Evolutionary conservation across 139 green algal genomes (phyloP).

Genomic region (Pycnococcus provasolii): DNA sequence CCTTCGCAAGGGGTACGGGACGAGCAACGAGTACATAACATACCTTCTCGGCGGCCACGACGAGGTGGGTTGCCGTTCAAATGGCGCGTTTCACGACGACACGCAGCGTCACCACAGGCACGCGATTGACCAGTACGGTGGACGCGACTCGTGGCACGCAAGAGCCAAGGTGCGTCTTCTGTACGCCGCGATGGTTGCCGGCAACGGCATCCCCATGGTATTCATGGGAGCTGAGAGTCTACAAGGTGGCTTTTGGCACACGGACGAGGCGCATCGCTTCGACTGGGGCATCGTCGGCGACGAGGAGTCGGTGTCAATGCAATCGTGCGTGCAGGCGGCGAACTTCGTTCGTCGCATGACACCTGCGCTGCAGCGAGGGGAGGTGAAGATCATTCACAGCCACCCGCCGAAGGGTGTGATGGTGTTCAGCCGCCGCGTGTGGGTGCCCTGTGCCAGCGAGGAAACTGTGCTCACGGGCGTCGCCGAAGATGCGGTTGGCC

Average conservation of each 20-base stretch:
- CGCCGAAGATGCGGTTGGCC: neutral
- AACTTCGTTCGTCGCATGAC: conserved; percentile 18
- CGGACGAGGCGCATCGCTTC: conserved; percentile 32
- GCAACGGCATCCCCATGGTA: conserved; percentile 50
- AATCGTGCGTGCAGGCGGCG: conserved; percentile 15
- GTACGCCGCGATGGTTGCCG: conserved; percentile 44
- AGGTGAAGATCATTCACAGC: conserved; percentile 11
- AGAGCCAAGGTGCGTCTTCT: conserved; percentile 41
- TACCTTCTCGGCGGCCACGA: too few relatives aligned
- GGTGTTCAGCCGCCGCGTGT: neutral
- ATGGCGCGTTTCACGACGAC: neutral
- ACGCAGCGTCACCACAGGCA: neutral
- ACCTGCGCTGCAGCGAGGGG: conserved; percentile 11
- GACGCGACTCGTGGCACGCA: conserved; percentile 34
- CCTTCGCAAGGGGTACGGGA: too few relatives aligned
- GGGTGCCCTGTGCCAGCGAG: neutral
- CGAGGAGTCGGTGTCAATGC: neutral
- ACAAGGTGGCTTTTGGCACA: conserved; percentile 49
- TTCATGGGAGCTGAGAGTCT: conserved; percentile 54
- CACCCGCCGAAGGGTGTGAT: conserved; percentile 20
- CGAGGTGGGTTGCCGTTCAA: too few relatives aligned
- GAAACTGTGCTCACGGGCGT: neutral
- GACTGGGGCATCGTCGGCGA: conserved; percentile 26
- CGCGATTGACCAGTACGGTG: conserved; percentile 26
- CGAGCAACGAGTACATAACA: too few relatives aligned